Evolutionary conservation across 73 alveolate genomes (phyloP).

Genomic region (Paramecium pentaurelia): DNA sequence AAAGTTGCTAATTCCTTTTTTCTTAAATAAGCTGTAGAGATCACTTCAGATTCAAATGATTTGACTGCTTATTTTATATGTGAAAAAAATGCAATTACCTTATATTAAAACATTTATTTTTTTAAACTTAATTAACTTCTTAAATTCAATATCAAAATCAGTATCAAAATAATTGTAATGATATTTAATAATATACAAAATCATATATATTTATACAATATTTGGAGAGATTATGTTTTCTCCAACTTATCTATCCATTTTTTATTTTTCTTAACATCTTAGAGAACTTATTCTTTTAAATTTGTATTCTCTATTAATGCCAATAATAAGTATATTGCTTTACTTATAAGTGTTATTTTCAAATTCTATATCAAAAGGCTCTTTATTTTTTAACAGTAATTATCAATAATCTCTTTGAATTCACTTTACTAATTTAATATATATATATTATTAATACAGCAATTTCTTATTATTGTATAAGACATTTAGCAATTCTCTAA

Average conservation of each 20-base stretch:
- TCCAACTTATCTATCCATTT: slow-evolving; percentile 17
- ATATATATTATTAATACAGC: neutral
- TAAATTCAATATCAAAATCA: neutral
- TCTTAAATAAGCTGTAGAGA: neutral
- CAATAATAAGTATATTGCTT: slow-evolving; percentile 22
- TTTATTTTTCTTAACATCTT: neutral
- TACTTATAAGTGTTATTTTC: neutral
- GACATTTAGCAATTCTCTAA: neutral
- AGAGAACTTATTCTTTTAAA: neutral
- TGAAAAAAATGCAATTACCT: neutral
- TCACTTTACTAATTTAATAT: neutral
- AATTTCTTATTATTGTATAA: neutral
- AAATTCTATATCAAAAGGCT: neutral
- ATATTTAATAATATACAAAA: neutral
- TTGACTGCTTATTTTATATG: neutral
- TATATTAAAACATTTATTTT: neutral
- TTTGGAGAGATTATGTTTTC: neutral
- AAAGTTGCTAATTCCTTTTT: neutral
- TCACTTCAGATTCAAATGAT: neutral
- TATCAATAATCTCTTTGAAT: neutral
- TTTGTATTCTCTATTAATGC: neutral
- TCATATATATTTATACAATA: slow-evolving; percentile 16
- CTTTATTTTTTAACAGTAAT: neutral
- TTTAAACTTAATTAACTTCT: neutral
- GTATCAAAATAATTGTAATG: neutral